These are phyloP conservation scores for Naganishia kalamii DNA, from an alignment of 768 basidiomycete species.

Conservation along the genomic window DNA sequence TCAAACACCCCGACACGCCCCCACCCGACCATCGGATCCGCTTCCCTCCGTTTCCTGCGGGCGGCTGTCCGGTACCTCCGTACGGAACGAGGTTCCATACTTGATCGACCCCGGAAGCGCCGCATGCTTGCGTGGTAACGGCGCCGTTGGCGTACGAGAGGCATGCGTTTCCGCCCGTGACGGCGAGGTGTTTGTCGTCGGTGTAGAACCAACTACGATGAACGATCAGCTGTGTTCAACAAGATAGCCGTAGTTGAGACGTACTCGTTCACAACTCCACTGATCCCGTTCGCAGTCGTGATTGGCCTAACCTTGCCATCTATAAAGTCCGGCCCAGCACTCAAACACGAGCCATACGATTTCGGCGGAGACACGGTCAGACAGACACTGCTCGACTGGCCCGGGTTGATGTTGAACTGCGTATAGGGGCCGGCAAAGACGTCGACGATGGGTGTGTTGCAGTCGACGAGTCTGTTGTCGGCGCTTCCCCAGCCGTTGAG, in stretches of 20 bases:
- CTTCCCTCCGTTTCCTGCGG: background rate
- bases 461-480: constrained; percentile 1
- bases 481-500: background rate
- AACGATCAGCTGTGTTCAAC: background rate
- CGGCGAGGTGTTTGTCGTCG: constrained; percentile 41
- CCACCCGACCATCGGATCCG: constrained; percentile 1
- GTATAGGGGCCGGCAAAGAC: background rate
- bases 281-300: background rate
- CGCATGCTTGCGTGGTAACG: constrained; percentile 41
- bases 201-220: constrained; percentile 27
- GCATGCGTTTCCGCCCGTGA: constrained; percentile 43
- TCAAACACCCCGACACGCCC: constrained; percentile 10
- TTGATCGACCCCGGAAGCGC: constrained; percentile 43
- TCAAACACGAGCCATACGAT: background rate
- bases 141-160: constrained; percentile 33
- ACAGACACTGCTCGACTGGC: background rate
- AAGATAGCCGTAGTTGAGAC: constrained; percentile 2
- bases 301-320: background rate
- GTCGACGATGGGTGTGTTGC: background rate
- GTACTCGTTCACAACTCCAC: background rate
- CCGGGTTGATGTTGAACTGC: background rate
- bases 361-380: background rate
- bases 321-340: background rate
- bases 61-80: background rate
- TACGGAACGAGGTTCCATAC: constrained; percentile 20